Conservation (phyloP, 305 asterid genomes). For the Nicotiana rustica region DNA sequence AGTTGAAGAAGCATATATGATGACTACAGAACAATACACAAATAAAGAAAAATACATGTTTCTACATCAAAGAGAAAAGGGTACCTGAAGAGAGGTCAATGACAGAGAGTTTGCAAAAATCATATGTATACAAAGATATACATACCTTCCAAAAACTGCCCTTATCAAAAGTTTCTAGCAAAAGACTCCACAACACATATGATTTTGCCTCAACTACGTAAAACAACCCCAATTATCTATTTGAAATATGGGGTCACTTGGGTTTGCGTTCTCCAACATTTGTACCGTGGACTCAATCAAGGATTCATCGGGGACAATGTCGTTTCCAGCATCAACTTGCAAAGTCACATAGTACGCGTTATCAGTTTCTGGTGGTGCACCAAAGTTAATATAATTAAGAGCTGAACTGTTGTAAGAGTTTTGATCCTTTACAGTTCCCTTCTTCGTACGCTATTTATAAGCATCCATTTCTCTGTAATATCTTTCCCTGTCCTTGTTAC, state of each 20-base stretch:
- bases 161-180: not conserved
- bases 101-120: no score
- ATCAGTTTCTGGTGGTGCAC: constrained; percentile 43
- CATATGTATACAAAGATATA: not conserved
- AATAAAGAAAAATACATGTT: no score
- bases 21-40: no score
- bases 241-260: constrained; percentile 55
- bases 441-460: constrained; percentile 38
- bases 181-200: not conserved
- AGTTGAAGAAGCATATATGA: no score
- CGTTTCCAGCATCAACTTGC: constrained; percentile 41
- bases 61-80: no score
- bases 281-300: constrained; percentile 47
- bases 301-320: constrained; percentile 44
- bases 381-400: constrained; percentile 45
- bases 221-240: constrained; percentile 48
- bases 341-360: constrained; percentile 56
- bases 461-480: constrained; percentile 53
- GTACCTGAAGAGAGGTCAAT: no score
- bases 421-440: constrained; percentile 30
- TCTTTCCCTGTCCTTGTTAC: constrained; percentile 68
- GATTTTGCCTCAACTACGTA: constrained; percentile 6
- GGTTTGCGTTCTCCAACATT: constrained; percentile 50
- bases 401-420: constrained; percentile 26
- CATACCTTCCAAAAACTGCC: not conserved